Conservation (phyloP, 306 rosid species). For the Fragaria vesca region DNA sequence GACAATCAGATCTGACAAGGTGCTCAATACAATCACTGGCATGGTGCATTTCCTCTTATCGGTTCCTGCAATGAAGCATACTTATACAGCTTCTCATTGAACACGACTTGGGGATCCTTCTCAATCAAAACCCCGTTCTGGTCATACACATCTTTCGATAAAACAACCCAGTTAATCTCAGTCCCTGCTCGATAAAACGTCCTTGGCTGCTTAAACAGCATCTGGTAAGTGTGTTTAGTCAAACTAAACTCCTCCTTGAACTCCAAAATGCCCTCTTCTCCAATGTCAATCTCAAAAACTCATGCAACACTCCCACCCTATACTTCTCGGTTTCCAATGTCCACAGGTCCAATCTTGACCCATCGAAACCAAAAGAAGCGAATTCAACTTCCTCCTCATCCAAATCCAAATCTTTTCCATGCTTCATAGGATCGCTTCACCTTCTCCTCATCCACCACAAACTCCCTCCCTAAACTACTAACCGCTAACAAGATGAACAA, state of each 20-base stretch:
- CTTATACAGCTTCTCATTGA: constrained; percentile 70
- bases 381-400: constrained; percentile 63
- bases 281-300: constrained; percentile 82
- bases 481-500: constrained; percentile 46
- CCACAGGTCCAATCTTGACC: constrained; percentile 68
- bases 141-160: constrained; percentile 71
- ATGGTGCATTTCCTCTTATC: neutral
- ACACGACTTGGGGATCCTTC: constrained; percentile 70
- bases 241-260: constrained; percentile 88
- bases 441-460: constrained; percentile 65
- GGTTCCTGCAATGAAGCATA: constrained; percentile 27
- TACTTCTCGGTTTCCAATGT: constrained; percentile 85
- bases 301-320: constrained; percentile 79
- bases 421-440: constrained; percentile 65
- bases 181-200: constrained; percentile 92
- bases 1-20: neutral
- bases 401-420: constrained; percentile 78
- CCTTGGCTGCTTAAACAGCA: constrained; percentile 78
- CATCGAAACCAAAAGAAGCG: constrained; percentile 74
- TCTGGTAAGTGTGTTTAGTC: constrained; percentile 84
- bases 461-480: constrained; percentile 72
- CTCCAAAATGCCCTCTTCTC: constrained; percentile 94
- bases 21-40: neutral
- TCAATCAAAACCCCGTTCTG: constrained; percentile 52
- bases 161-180: constrained; percentile 92